These are phyloP conservation scores for Nothophoma quercina DNA, from an alignment of 2,329 filamentous ascomycete species.

Conservation along the genomic window DNA sequence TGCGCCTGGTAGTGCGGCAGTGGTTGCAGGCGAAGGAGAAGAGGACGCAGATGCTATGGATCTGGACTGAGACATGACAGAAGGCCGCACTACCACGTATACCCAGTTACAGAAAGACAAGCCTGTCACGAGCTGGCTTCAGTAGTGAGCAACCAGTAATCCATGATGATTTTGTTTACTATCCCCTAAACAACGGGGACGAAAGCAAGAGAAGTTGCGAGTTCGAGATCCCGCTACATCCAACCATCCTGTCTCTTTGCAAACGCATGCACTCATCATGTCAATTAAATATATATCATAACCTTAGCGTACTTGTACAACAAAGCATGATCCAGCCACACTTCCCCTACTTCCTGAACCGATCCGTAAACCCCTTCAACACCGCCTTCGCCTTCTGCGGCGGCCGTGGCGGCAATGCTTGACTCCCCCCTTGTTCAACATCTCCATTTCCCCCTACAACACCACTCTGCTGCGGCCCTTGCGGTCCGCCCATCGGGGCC, in stretches of 20 bases:
- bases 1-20: no score
- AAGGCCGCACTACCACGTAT: no score
- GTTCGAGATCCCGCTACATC: no score
- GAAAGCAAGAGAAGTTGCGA: no score
- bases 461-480: constrained; percentile 40
- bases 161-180: no score
- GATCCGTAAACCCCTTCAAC: constrained; percentile 36
- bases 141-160: no score
- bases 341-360: constrained; percentile 38
- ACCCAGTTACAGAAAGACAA: no score
- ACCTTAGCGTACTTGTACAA: constrained; percentile 9
- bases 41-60: constrained; percentile 72
- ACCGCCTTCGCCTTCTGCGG: constrained; percentile 41
- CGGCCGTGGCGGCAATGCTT: constrained; percentile 38
- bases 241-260: no score
- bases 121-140: no score
- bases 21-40: background rate
- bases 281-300: constrained; percentile 13
- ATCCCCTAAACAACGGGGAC: no score
- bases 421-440: constrained; percentile 21
- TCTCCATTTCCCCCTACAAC: constrained; percentile 32
- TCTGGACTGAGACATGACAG: constrained; percentile 56
- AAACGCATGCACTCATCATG: no score
- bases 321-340: constrained; percentile 43
- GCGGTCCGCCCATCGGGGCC: constrained; percentile 18